phyloP scores from a whole-genome alignment of 1,139 yeast species.

The Pneumocystis oryctolagi region DNA sequence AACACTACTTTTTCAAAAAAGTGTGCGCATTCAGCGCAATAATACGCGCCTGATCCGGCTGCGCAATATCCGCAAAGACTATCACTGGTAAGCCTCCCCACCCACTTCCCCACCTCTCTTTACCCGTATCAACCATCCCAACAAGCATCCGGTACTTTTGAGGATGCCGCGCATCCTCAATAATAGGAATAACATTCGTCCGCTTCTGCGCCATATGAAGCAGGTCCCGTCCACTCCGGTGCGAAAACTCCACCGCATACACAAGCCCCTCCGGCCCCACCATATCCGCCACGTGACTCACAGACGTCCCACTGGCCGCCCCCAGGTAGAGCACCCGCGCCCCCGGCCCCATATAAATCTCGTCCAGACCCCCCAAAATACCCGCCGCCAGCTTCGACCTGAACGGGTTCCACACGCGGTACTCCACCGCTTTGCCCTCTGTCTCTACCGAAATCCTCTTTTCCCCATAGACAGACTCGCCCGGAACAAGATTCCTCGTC shows the following conservation, averaged over 20 bases:
- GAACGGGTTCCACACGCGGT: constrained; percentile 99
- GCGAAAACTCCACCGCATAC: constrained; percentile 97
- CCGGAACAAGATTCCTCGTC: constrained; percentile 93
- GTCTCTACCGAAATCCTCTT: constrained; percentile 89
- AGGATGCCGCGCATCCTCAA: constrained; percentile 99
- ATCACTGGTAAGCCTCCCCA: constrained; percentile 83
- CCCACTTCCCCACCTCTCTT: constrained; percentile 49
- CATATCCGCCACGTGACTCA: constrained; percentile 92
- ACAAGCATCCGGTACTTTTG: constrained; percentile 51
- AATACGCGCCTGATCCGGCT: constrained; percentile 99
- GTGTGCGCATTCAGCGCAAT: constrained; percentile 95
- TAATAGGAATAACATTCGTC: constrained; percentile 95
- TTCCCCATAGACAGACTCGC: constrained; percentile 71
- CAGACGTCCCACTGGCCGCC: constrained; percentile 99
- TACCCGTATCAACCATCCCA: neutral
- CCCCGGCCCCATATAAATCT: constrained; percentile 93
- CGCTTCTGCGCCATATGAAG: constrained; percentile 99
- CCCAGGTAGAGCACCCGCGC: constrained; percentile 93
- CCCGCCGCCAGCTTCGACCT: constrained; percentile 99
- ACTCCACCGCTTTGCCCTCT: constrained; percentile 79
- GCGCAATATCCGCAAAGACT: constrained; percentile 98
- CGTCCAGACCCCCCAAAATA: constrained; percentile 98
- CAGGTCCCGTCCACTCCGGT: constrained; percentile 98
- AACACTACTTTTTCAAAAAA: constrained; percentile 78
- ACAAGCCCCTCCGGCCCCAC: constrained; percentile 99